These are phyloP conservation scores for Magnolia officinalis DNA, from an alignment of 164 flowering plant species.

Conservation along the genomic window DNA sequence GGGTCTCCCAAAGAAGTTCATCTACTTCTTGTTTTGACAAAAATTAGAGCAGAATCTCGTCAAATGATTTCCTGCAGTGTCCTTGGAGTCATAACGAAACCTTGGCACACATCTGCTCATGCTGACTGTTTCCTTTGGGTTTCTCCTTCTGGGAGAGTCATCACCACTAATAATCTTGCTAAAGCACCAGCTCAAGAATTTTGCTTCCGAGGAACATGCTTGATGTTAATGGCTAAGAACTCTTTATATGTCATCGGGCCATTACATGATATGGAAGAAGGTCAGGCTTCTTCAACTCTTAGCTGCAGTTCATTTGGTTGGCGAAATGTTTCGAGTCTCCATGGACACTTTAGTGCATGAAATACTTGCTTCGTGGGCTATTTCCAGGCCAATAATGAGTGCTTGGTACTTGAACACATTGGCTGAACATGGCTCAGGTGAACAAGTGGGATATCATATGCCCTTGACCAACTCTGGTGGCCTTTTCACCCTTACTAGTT, in stretches of 20 bases:
- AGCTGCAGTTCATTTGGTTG: not conserved
- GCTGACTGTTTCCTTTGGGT: not conserved
- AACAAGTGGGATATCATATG: no score
- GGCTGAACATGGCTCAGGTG: not conserved
- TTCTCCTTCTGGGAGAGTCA: not conserved
- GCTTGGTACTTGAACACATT: not conserved
- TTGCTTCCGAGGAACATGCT: not conserved
- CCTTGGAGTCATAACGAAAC: not conserved
- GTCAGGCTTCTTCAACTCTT: not conserved
- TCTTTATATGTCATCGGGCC: not conserved
- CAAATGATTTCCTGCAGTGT: not conserved
- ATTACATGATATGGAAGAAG: not conserved
- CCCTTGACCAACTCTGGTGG: not conserved
- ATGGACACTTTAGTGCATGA: not conserved
- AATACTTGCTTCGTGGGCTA: not conserved
- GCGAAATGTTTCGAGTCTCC: not conserved
- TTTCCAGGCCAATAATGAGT: not conserved
- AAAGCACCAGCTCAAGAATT: not conserved
- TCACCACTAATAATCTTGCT: not conserved
- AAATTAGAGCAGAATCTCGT: not conserved
- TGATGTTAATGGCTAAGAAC: not conserved
- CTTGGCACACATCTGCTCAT: not conserved
- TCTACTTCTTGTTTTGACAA: not conserved
- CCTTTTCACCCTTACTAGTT: not conserved
- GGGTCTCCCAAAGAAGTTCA: not conserved